Evolutionary conservation across 805 yeast species (phyloP).

Genomic region (Yamadazyma paraphyllophila): DNA sequence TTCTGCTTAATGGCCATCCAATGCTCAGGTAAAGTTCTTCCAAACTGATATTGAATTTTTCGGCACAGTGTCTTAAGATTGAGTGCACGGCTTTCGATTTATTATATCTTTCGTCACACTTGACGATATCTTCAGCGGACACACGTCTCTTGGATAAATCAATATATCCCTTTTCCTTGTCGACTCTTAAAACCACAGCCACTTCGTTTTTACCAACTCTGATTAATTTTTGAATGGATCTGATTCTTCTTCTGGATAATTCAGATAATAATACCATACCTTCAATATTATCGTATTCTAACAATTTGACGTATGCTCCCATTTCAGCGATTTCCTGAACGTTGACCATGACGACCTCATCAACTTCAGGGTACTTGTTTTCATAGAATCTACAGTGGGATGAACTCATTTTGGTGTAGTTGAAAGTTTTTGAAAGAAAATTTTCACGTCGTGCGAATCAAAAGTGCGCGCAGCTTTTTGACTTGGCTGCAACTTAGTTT

Average conservation of each 20-base stretch:
- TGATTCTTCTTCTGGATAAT: conserved; percentile 96
- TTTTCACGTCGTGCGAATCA: conserved; percentile 6
- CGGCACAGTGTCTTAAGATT: conserved; percentile 97
- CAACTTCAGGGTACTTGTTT: conserved; percentile 98
- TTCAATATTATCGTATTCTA: conserved; percentile 97
- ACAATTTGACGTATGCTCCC: conserved; percentile 97
- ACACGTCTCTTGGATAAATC: conserved; percentile 97
- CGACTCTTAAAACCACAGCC: conserved; percentile 96
- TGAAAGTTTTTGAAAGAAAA: conserved; percentile 1
- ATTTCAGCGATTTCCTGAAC: conserved; percentile 98
- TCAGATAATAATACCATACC: conserved; percentile 97
- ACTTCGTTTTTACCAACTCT: conserved; percentile 99
- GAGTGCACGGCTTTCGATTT: conserved; percentile 97
- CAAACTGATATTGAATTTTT: conserved; percentile 84
- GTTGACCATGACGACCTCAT: conserved; percentile 98
- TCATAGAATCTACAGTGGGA: conserved; percentile 96
- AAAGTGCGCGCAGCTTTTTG: background rate
- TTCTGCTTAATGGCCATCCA: conserved; percentile 97
- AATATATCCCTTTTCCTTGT: conserved; percentile 97
- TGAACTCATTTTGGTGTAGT: conserved; percentile 59
- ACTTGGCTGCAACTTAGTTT: conserved; percentile 1
- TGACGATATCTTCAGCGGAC: conserved; percentile 93
- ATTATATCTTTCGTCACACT: conserved; percentile 96
- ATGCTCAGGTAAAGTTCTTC: conserved; percentile 82
- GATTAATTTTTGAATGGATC: conserved; percentile 95